These are phyloP conservation scores for Taxawa tesnikishii DNA, from an alignment of 2,329 filamentous ascomycete species.

Conservation along the genomic window DNA sequence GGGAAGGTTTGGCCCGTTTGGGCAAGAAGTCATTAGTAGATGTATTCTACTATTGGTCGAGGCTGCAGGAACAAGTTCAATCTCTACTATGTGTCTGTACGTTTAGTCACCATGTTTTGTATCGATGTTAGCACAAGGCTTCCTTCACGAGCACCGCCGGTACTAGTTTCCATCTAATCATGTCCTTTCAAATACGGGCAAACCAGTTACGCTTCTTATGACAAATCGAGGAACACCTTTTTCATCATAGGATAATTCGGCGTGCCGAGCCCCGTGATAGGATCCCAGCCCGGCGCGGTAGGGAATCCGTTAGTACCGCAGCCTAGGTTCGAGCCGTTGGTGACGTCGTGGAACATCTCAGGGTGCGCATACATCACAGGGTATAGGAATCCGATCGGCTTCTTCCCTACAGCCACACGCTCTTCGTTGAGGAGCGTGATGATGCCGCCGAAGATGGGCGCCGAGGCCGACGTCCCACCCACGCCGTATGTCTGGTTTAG, in stretches of 20 bases:
- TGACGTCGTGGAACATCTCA: conserved; percentile 13
- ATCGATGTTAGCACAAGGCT: no score
- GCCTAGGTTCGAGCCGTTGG: conserved; percentile 11
- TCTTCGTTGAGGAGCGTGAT: conserved; percentile 9
- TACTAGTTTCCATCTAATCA: no score
- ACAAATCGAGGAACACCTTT: conserved; percentile 13
- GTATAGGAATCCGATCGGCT: conserved; percentile 13
- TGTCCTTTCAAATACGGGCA: no score
- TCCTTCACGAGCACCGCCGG: no score
- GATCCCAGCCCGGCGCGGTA: conserved; percentile 13
- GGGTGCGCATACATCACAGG: conserved; percentile 14
- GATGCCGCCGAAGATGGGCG: conserved; percentile 8
- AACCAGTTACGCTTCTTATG: no score
- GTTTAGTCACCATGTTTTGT: no score
- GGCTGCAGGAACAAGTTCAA: no score
- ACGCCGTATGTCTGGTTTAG: conserved; percentile 20
- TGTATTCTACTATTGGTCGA: no score
- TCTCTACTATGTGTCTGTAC: no score
- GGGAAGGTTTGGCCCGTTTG: no score
- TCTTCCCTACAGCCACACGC: conserved; percentile 9
- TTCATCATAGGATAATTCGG: conserved; percentile 15
- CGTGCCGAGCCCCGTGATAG: conserved; percentile 16
- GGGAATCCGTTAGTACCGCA: conserved; percentile 11
- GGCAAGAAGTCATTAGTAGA: no score
- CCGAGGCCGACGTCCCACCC: conserved; percentile 8